Percentiles rank a stretch among this genome's conserved stretches.
phyloP scores from a whole-genome alignment of 148 eudicot genomes.

The Fallopia convolvulus region DNA sequence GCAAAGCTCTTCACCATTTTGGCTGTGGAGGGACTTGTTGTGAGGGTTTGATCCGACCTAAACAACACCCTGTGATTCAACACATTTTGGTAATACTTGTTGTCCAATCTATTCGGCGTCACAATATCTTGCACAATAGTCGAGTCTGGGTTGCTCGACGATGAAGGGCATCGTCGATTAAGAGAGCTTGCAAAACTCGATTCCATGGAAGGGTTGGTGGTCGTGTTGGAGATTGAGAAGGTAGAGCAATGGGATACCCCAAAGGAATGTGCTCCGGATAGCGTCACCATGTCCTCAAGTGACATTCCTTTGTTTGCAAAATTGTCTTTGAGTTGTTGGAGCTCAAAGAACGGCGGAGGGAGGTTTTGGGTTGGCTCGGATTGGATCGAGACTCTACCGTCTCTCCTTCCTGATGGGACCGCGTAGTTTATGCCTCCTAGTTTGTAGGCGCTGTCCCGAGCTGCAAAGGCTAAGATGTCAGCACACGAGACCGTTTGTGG shows the following conservation, averaged over 20 bases:
- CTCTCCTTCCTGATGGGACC: constrained; percentile 33
- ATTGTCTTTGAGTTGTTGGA: constrained; percentile 23
- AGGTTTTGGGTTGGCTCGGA: constrained; percentile 20
- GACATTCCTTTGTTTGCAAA: constrained; percentile 30
- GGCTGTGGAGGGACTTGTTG: constrained; percentile 18
- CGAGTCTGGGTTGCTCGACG: not conserved
- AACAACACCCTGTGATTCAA: constrained; percentile 21
- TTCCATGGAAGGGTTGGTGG: constrained; percentile 50
- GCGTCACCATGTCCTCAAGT: constrained; percentile 32
- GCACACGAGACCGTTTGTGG: constrained; percentile 41
- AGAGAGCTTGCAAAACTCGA: not conserved
- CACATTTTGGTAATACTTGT: constrained; percentile 15
- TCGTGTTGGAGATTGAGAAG: constrained; percentile 27
- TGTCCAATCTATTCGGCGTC: not conserved
- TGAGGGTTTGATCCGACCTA: constrained; percentile 30
- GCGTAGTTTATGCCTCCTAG: constrained; percentile 26
- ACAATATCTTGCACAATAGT: not conserved
- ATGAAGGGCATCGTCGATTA: not conserved
- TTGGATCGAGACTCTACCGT: constrained; percentile 26
- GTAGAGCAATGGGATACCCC: constrained; percentile 15
- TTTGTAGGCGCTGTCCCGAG: constrained; percentile 33
- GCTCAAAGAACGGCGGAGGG: constrained; percentile 23
- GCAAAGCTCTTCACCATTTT: constrained; percentile 22
- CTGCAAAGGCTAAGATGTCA: constrained; percentile 41
- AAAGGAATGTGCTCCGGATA: constrained; percentile 43